Evolutionary conservation across 2,329 filamentous ascomycete species (phyloP).

Genomic region (Colletotrichum tropicicola): DNA sequence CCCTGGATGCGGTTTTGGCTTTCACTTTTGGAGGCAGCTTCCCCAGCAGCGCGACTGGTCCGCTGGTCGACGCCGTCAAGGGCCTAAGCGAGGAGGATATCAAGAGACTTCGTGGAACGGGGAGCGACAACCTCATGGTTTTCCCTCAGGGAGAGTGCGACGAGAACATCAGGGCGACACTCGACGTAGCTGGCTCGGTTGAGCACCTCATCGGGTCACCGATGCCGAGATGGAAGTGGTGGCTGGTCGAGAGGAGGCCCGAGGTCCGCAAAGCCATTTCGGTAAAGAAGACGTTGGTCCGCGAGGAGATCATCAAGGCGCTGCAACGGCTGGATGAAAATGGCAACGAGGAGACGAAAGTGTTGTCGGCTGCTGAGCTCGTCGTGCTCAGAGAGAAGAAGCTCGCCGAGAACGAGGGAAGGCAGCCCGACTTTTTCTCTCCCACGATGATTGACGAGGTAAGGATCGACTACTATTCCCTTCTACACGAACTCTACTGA

Average conservation of each 20-base stretch:
- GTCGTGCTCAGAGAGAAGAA: constrained; percentile 25
- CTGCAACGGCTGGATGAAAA: constrained; percentile 4
- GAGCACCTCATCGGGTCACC: constrained; percentile 14
- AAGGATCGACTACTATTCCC: not conserved
- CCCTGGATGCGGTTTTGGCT: constrained; percentile 42
- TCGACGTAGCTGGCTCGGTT: constrained; percentile 10
- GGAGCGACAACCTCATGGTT: not conserved
- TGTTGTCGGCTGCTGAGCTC: constrained; percentile 26
- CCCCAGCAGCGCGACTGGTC: not conserved
- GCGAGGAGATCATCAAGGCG: constrained; percentile 19
- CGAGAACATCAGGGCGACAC: constrained; percentile 20
- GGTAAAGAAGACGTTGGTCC: constrained; percentile 2
- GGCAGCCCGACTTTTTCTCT: constrained; percentile 22
- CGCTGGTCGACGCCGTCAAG: not conserved
- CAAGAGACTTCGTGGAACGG: not conserved
- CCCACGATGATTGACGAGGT: constrained; percentile 24
- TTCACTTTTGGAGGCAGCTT: constrained; percentile 37
- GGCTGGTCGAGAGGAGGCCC: not conserved
- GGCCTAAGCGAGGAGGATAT: not conserved
- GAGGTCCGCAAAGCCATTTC: not conserved
- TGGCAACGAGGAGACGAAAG: constrained; percentile 16
- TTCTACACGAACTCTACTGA: too few species aligned
- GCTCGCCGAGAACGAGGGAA: constrained; percentile 22
- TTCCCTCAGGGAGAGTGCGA: constrained; percentile 13
- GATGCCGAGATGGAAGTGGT: constrained; percentile 19